Base-by-base conservation (phyloP, 257 asterid species). In the Solanum virginianum region DNA sequence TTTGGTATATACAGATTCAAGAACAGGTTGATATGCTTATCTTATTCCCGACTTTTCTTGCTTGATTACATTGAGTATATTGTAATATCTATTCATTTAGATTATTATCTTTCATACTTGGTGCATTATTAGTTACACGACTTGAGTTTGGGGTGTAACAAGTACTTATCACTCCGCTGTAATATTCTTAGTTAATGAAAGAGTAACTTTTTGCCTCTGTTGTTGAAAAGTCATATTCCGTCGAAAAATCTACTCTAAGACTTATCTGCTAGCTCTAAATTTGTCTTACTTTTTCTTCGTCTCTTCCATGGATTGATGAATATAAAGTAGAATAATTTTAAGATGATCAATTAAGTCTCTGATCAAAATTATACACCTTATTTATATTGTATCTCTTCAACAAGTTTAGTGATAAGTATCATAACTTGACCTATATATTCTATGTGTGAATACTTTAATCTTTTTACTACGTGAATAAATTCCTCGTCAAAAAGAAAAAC, bases 231-330 rank as follows among this genome's bases (percentile, higher is more conserved):
- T n/a, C 11, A 60, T 14, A 8, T 1, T 45, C 3, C 0, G 51
- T n/a, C 22, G 2, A 10, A n/a, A 8, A 60, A n/a, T 4, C 0
- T 10, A n/a, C n/a, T n/a, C 1, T 60, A 10, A 10, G 8, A 60
- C 7, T 60, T 5, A 0, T 60, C 1, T 60, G 0, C 22, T 14
- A 13, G 0, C 10, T 1, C 0, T 4, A 60, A n/a, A n/a, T 10
- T 2, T 60, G n/a, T 6, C 32, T n/a, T n/a, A n/a, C 22, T 12
- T 5, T n/a, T 60, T 10, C 3, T 59, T 60, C n/a, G n/a, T n/a
- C 22, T 60, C 1, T n/a, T 60, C 0, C 5, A 4, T 4, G 8
- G 3, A n/a, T n/a, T 10, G 32, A 10, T n/a, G 1, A n/a, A 60
- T 0, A 60, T n/a, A 1, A 60, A n/a, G 68, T n/a, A 60, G 32